A percentile compares a stretch with the other conserved stretches of the same genome.
Evolutionary conservation across 2,329 filamentous ascomycete species (phyloP).

Genomic region (Pestalotiopsis sp.): DNA sequence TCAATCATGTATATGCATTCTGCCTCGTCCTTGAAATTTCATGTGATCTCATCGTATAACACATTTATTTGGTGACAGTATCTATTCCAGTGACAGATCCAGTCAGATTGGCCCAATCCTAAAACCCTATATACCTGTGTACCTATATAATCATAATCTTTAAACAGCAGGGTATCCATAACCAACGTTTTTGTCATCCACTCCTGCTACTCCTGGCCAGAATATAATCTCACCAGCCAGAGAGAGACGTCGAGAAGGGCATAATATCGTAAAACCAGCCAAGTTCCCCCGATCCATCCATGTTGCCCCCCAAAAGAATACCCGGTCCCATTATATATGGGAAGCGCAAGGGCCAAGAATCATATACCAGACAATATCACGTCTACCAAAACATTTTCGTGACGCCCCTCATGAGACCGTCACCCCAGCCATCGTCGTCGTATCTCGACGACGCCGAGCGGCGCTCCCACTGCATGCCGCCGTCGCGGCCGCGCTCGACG

Average conservation of each 20-base stretch:
- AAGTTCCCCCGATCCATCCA: background rate
- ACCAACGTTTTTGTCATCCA: background rate
- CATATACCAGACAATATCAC: background rate
- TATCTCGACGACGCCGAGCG: conserved; percentile 22
- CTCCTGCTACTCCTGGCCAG: background rate
- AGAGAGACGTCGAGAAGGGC: background rate
- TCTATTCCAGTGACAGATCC: no score
- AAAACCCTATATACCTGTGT: background rate
- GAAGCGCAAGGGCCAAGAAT: conserved; percentile 3
- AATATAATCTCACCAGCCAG: background rate
- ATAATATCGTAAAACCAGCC: background rate
- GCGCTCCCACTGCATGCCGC: conserved; percentile 41
- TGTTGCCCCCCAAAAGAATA: background rate
- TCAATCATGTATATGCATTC: conserved; percentile 18
- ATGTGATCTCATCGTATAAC: no score
- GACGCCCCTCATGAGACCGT: conserved; percentile 24
- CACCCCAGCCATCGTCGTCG: conserved; percentile 29
- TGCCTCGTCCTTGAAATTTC: background rate
- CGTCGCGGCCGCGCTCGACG: conserved; percentile 37
- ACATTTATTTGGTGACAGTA: no score
- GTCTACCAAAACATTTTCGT: conserved; percentile 15
- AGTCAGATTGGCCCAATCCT: background rate
- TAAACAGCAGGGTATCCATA: background rate
- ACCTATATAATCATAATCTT: conserved; percentile 9
- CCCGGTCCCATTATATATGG: background rate